Conservation (phyloP, 2,329 filamentous ascomycete species). For the Penicillium sclerotigenum region DNA sequence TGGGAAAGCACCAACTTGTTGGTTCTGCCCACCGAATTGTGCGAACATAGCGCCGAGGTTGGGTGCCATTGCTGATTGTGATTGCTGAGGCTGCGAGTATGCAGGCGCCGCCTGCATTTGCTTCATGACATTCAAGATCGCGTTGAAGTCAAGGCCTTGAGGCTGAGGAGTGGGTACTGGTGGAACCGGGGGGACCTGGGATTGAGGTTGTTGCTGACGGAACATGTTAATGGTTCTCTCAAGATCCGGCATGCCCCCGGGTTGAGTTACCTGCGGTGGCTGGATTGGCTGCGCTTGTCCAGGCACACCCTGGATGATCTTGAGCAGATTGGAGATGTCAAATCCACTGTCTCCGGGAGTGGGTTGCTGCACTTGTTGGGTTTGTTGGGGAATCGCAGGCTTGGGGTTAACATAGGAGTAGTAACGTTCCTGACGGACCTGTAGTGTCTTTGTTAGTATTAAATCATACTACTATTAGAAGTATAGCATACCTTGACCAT, state of each 20-base stretch:
- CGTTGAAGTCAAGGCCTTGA: slow-evolving; percentile 37
- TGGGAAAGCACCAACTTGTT: slow-evolving; percentile 17
- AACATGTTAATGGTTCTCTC: slow-evolving; percentile 11
- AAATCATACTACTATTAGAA: background rate
- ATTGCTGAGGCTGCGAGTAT: slow-evolving; percentile 25
- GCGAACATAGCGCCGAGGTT: slow-evolving; percentile 38
- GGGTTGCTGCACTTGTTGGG: slow-evolving; percentile 24
- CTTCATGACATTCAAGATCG: slow-evolving; percentile 41
- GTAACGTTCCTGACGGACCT: slow-evolving; percentile 44
- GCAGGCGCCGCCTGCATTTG: slow-evolving; percentile 34
- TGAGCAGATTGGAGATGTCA: slow-evolving; percentile 43
- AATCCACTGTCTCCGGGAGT: slow-evolving; percentile 23
- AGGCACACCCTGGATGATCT: slow-evolving; percentile 38
- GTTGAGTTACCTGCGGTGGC: slow-evolving; percentile 28
- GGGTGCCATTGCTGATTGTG: slow-evolving; percentile 30
- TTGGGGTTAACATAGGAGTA: slow-evolving; percentile 38
- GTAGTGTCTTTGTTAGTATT: slow-evolving; percentile 11
- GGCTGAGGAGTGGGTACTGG: slow-evolving; percentile 25
- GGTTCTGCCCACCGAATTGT: slow-evolving; percentile 30
- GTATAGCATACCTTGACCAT: slow-evolving; percentile 36
- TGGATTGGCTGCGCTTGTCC: slow-evolving; percentile 31
- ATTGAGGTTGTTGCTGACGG: slow-evolving; percentile 11
- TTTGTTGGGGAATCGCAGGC: slow-evolving; percentile 22
- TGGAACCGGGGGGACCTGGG: slow-evolving; percentile 22
- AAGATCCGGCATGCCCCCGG: slow-evolving; percentile 27